Base-by-base conservation (phyloP, 441 rosid genomes). In the Populus hybrid region DNA sequence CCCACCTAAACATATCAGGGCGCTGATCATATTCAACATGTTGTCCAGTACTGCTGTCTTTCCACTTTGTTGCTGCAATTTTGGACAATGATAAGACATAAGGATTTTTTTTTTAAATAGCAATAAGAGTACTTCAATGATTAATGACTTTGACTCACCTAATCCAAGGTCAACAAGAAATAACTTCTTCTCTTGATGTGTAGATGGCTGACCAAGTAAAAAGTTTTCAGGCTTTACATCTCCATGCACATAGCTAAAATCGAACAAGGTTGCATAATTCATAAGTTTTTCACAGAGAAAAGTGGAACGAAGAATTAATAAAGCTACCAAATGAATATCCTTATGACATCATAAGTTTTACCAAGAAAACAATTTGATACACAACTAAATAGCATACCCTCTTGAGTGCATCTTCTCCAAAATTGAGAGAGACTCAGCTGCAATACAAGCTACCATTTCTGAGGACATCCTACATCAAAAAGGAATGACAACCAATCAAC, bases 141-240 rank as follows among this genome's bases (percentile, higher is more conserved):
- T 9, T 23, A n/a, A 72, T 32, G 68, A 76, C 18, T 72, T 75
- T 66, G 70, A 78, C 88, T 79, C 66, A 79, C 98, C 99, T 88
- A 96, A 87, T 63, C 99, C 99, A 82, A 96, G 88, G 83, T 95
- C 99, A 83, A 95, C 97, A 73, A 95, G 99, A 26, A 26, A 26
- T 26, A 26, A 26, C 28, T 96, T 96, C 85, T 96, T 96, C 88
- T 94, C 99, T 82, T 96, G 97, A 9, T 94, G 12, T 40, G 99
- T 91, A 77, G 91, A 85, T 67, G 97, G 99, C 86, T 96, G 98
- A 72, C 99, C 99, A 63, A 96, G 97, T 83, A 95, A 88, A 84
- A 95, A 95, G 84, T 95, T 95, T 83, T 95, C 99, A 21, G 98
- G 99, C 86, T 96, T 96, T 78, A 96, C 99, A 84, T 96, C 99